phyloP scores from a whole-genome alignment of 257 asterid species.

The Nicotiana otophora region DNA sequence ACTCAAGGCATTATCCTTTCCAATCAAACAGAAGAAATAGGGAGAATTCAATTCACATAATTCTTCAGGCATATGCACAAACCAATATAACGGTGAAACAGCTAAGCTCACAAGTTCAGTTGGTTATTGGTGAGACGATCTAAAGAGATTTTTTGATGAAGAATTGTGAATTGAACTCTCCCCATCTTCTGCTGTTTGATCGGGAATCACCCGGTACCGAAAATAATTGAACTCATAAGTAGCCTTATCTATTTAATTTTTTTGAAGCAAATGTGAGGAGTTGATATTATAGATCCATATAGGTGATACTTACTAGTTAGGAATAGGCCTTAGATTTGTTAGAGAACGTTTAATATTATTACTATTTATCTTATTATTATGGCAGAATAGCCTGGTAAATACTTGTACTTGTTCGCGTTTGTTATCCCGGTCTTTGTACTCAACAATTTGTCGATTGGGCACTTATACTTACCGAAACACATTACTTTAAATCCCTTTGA shows the following conservation, averaged over 20 bases:
- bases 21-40: too few species aligned
- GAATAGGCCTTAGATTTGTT: too few species aligned
- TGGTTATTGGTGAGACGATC: background rate
- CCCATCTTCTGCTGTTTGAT: background rate
- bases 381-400: too few species aligned
- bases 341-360: too few species aligned
- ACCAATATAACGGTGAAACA: background rate
- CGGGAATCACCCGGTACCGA: background rate
- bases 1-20: background rate
- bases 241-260: background rate
- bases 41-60: too few species aligned
- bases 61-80: background rate
- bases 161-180: background rate
- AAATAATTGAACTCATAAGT: background rate
- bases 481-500: too few species aligned
- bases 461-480: too few species aligned
- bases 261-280: background rate
- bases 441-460: too few species aligned
- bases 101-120: slow-evolving; percentile 1
- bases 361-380: too few species aligned
- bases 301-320: too few species aligned
- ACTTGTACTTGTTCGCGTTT: too few species aligned
- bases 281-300: background rate
- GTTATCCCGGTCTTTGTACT: too few species aligned
- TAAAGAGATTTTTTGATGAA: background rate